phyloP scores from a whole-genome alignment of 2,329 filamentous ascomycete species.

The Rhynchosporium graminicola region DNA sequence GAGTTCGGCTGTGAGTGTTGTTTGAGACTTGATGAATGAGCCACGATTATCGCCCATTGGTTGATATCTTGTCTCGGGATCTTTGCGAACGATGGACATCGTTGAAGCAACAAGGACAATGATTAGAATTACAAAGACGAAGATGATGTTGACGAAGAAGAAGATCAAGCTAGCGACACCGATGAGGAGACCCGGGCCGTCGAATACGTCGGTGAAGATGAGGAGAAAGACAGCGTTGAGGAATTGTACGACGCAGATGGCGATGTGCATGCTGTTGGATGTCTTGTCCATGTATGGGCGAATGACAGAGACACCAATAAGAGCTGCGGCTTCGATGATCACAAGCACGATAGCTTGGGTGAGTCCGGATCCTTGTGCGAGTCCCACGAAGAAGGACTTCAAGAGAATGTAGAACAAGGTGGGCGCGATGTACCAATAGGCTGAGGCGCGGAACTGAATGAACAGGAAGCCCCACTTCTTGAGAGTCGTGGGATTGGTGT shows the following conservation, averaged over 20 bases:
- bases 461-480: constrained; percentile 99
- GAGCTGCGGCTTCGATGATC: constrained; percentile 75
- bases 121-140: constrained; percentile 78
- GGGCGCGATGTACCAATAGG: constrained; percentile 92
- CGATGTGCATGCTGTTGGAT: constrained; percentile 94
- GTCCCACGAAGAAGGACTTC: constrained; percentile 86
- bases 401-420: constrained; percentile 74
- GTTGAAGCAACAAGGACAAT: constrained; percentile 76
- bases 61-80: constrained; percentile 92
- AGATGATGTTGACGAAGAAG: constrained; percentile 83
- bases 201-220: constrained; percentile 85
- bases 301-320: constrained; percentile 77
- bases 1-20: constrained; percentile 83
- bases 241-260: constrained; percentile 88
- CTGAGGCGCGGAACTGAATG: constrained; percentile 91
- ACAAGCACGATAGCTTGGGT: constrained; percentile 82
- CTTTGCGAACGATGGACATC: constrained; percentile 85
- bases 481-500: constrained; percentile 87
- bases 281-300: constrained; percentile 99
- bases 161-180: constrained; percentile 88
- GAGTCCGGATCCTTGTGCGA: constrained; percentile 69
- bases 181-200: constrained; percentile 77
- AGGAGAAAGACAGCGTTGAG: constrained; percentile 86
- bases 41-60: constrained; percentile 95
- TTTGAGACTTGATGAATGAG: constrained; percentile 96